Conservation (phyloP, 208 protist genomes). For the Trypanosomatidae sp. region DNA sequence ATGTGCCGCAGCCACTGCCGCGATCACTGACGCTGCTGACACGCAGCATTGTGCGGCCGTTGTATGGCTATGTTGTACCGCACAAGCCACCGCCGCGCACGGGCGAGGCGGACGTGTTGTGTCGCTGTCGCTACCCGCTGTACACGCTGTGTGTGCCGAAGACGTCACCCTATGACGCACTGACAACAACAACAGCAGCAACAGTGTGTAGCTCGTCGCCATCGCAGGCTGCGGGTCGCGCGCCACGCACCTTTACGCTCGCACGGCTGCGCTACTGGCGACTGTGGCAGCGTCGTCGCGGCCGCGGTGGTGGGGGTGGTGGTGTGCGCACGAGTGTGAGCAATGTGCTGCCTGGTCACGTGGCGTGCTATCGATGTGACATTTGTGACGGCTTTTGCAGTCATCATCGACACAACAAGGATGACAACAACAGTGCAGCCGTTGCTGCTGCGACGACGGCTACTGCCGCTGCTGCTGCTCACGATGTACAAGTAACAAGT, state of each 20-base stretch:
- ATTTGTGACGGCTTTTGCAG: constrained; percentile 28
- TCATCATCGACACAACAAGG: not conserved
- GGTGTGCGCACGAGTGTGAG: too few relatives aligned
- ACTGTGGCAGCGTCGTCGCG: too few relatives aligned
- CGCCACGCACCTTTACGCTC: too few relatives aligned
- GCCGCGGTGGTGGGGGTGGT: too few relatives aligned
- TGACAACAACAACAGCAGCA: too few relatives aligned
- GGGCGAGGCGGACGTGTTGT: constrained; percentile 11
- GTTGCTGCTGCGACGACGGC: not conserved
- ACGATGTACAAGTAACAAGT: constrained; percentile 8
- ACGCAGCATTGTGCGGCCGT: constrained; percentile 9
- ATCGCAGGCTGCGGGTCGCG: too few relatives aligned
- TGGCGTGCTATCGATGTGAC: constrained; percentile 43
- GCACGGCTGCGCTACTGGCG: too few relatives aligned
- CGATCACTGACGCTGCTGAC: constrained; percentile 6
- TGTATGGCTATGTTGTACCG: constrained; percentile 25
- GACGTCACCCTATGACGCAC: constrained; percentile 29
- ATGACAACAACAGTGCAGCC: not conserved
- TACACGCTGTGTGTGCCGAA: constrained; percentile 34
- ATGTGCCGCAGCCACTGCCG: constrained; percentile 5
- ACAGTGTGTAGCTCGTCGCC: too few relatives aligned
- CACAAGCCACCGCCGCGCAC: constrained; percentile 10
- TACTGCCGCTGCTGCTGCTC: not conserved
- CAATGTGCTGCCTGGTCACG: constrained; percentile 9
- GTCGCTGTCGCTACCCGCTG: constrained; percentile 40